A percentile compares a stretch with the other conserved stretches of the same genome.
These are phyloP conservation scores for Trifolium fragiferum DNA, from an alignment of 306 rosid species.

Conservation along the genomic window DNA sequence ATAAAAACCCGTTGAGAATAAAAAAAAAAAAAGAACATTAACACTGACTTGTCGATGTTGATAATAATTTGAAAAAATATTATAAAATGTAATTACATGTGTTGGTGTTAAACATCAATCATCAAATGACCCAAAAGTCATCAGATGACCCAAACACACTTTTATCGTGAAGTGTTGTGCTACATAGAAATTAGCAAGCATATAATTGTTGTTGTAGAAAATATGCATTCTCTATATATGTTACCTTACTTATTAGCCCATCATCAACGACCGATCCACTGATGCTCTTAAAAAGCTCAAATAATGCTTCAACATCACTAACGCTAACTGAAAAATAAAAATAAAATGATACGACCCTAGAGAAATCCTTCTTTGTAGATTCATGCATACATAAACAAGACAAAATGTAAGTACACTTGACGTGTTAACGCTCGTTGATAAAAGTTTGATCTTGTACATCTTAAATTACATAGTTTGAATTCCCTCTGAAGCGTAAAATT, in stretches of 20 bases:
- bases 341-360: neutral
- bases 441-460: too few species aligned
- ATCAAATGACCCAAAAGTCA: too few species aligned
- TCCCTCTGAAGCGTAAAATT: too few species aligned
- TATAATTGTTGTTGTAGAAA: neutral
- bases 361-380: neutral
- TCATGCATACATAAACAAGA: neutral
- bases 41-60: neutral
- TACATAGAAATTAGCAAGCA: neutral
- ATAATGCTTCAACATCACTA: slow-evolving; percentile 90
- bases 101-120: neutral
- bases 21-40: too few species aligned
- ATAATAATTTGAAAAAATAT: neutral
- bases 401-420: neutral
- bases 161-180: neutral
- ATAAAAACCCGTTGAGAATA: neutral
- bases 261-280: slow-evolving; percentile 81
- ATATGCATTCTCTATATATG: neutral
- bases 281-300: slow-evolving; percentile 86
- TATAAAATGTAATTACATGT: neutral
- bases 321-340: slow-evolving; percentile 68
- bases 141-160: too few species aligned
- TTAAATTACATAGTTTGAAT: too few species aligned
- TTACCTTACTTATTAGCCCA: slow-evolving; percentile 91
- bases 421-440: too few species aligned